Evolutionary conservation across 768 basidiomycete species (phyloP).

Genomic region (Tricholoma matsutake): DNA sequence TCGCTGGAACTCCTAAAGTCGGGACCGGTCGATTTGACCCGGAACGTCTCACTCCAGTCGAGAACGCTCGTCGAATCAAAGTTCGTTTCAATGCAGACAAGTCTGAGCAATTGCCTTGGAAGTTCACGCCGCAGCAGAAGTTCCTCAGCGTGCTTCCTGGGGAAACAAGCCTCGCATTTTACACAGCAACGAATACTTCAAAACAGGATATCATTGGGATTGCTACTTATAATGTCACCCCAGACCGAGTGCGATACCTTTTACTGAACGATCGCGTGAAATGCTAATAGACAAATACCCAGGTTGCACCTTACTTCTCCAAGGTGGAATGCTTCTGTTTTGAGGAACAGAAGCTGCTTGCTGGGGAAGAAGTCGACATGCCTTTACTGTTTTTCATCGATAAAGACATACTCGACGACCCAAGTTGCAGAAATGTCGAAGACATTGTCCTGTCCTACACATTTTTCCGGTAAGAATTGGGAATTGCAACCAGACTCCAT

Average conservation of each 20-base stretch:
- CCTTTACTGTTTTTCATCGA: constrained; percentile 99
- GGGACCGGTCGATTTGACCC: constrained; percentile 82
- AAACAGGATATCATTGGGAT: constrained; percentile 93
- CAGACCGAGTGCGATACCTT: constrained; percentile 71
- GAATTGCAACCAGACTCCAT: constrained; percentile 17
- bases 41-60: constrained; percentile 77
- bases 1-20: constrained; percentile 91
- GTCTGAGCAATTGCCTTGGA: constrained; percentile 89
- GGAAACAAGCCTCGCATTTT: constrained; percentile 95
- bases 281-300: constrained; percentile 1
- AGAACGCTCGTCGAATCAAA: constrained; percentile 72
- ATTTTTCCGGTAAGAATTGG: constrained; percentile 78
- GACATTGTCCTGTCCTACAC: constrained; percentile 96
- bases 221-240: constrained; percentile 98
- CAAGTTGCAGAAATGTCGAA: constrained; percentile 79
- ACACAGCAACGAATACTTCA: constrained; percentile 85
- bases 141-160: constrained; percentile 89
- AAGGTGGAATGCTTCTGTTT: constrained; percentile 99
- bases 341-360: constrained; percentile 93
- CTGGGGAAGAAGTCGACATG: constrained; percentile 97
- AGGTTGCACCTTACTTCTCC: constrained; percentile 98
- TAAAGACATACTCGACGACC: constrained; percentile 94
- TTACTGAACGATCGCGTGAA: neutral
- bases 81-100: constrained; percentile 96
- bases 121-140: constrained; percentile 87